Evolutionary conservation across 768 basidiomycete species (phyloP), one percentile per base, ranked within the genome.

Genomic region (Gloeopeniophorella convolvens): DNA sequence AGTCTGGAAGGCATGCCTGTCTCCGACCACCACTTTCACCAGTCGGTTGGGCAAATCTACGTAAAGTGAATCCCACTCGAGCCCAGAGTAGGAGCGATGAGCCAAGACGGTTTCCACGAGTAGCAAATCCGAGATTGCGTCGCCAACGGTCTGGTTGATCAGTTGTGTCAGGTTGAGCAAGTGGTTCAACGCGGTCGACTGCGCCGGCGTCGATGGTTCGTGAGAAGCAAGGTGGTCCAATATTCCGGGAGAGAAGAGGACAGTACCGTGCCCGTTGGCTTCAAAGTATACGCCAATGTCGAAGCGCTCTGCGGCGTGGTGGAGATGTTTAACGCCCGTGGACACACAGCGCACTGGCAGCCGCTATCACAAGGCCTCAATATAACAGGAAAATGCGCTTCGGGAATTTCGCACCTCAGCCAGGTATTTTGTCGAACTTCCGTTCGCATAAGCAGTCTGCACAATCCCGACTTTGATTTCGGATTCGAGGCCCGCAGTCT

Each of bases 251-350:
- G 96, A 97, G 71, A 99, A 98, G 48, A 98, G 68, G 40, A 98
- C 91, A 3, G 96, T 99, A 27, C 96, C 96, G 60, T 99, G 96
- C 2, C 96, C 96, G 64, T 99, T 99, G 28, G 96, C 96, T 67
- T 99, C 96, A 61, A 99, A 99, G 70, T 99, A 99, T 37, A 99
- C 90, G n/a, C 96, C 96, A 48, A 99, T 77, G 63, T 91, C 79
- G 67, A 85, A 98, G 60, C 83, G 80, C 60, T 94, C 90, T 10
- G 96, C 96, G 13, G 94, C 96, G 63, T 97, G 94, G 65, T 99
- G 96, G 41, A 98, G 79, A 65, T 98, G 89, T 68, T 99, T 99
- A 53, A 99, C 96, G 23, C 96, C 96, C 13, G 96, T 99, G 2
- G 91, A 74, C 6, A 95, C 93, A 64, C 96, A 99, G 62, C 83